Evolutionary conservation across 352 stramenopile genomes (phyloP).

Genomic region (Pythium graminicola): DNA sequence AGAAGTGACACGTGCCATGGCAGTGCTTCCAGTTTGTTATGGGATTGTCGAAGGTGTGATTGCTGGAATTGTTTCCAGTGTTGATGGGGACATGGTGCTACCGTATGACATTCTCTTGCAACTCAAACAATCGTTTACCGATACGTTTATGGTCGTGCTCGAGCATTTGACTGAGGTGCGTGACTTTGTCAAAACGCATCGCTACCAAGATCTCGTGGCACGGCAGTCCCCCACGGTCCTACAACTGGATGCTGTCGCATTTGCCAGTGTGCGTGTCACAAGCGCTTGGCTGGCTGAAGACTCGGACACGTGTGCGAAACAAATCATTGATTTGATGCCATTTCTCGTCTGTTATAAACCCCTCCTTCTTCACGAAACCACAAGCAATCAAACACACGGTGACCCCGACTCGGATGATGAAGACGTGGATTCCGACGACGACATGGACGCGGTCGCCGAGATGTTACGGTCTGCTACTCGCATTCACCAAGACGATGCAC

Average conservation of each 20-base stretch:
- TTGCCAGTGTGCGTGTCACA: conserved; percentile 66
- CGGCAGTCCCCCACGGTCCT: conserved; percentile 28
- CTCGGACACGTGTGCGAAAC: conserved; percentile 58
- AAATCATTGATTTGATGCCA: conserved; percentile 62
- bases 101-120: conserved; percentile 67
- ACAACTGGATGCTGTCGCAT: conserved; percentile 68
- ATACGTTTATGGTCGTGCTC: conserved; percentile 67
- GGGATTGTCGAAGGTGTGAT: conserved; percentile 70
- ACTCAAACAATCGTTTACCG: conserved; percentile 63
- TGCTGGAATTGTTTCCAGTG: conserved; percentile 46
- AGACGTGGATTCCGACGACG: conserved; percentile 67
- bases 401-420: conserved; percentile 28
- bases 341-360: conserved; percentile 79
- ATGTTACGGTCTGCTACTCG: conserved; percentile 34
- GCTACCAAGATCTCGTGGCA: conserved; percentile 44
- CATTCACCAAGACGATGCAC: conserved; percentile 28
- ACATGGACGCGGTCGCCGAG: conserved; percentile 42
- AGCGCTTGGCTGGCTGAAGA: conserved; percentile 81
- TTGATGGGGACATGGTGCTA: conserved; percentile 36
- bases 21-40: conserved; percentile 70
- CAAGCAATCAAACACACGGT: conserved; percentile 3
- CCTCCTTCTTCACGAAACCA: conserved; percentile 20
- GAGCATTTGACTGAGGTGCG: conserved; percentile 59
- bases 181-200: conserved; percentile 69
- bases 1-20: conserved; percentile 49